A percentile compares a stretch with the other conserved stretches of the same genome.
phyloP scores from a whole-genome alignment of 179 eudicot species.

The Beta lomatogona region DNA sequence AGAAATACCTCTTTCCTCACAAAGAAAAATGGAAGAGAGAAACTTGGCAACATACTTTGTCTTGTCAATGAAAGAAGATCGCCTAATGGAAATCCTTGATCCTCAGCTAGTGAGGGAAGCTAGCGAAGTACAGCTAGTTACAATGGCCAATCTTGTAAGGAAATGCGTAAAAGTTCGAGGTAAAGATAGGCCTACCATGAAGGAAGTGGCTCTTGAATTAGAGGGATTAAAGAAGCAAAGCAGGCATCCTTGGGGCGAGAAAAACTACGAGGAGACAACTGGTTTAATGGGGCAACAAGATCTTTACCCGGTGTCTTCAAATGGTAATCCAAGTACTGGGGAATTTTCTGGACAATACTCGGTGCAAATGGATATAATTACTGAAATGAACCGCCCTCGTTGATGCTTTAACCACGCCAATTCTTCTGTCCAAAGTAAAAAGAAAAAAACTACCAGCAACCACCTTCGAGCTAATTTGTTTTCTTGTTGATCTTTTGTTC shows the following conservation, averaged over 20 bases:
- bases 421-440: neutral
- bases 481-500: too few species aligned
- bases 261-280: neutral
- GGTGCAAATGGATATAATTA: neutral
- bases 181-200: conserved; percentile 25
- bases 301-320: neutral
- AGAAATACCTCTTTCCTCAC: neutral
- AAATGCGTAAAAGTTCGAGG: conserved; percentile 15
- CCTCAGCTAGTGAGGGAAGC: conserved; percentile 19
- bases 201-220: conserved; percentile 18
- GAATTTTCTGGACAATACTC: neutral
- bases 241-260: conserved; percentile 15
- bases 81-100: conserved; percentile 20
- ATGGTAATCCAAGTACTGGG: conserved; percentile 3
- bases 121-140: conserved; percentile 16
- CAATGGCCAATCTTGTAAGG: conserved; percentile 13
- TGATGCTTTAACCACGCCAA: neutral
- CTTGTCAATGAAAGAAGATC: conserved; percentile 15
- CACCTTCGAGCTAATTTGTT: too few species aligned
- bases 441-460: too few species aligned
- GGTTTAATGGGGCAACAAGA: neutral
- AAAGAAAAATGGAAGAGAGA: conserved; percentile 19
- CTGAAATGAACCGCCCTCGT: conserved; percentile 20
- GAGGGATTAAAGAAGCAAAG: conserved; percentile 22
- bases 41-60: conserved; percentile 18